Conservation (phyloP, 1,284 basidiomycete genomes). For the Fomitopsis pinicola region DNA sequence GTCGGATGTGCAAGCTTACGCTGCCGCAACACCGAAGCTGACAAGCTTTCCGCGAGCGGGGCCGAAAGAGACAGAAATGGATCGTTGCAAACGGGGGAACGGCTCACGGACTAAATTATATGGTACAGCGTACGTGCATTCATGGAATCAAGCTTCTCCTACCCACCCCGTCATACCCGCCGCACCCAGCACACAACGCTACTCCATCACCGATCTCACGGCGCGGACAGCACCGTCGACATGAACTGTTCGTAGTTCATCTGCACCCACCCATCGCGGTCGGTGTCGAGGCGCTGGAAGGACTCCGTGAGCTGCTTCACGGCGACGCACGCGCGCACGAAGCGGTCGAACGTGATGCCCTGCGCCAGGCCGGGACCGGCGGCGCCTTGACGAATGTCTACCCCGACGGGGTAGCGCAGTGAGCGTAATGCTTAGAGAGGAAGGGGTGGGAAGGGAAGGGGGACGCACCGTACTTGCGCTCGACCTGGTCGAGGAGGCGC, state of each 20-base stretch:
- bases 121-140: too few relatives aligned
- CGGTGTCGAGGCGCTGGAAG: slow-evolving; percentile 54
- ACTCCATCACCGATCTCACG: slow-evolving; percentile 34
- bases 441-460: background rate
- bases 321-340: slow-evolving; percentile 77
- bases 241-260: slow-evolving; percentile 77
- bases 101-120: too few relatives aligned
- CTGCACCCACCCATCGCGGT: slow-evolving; percentile 72
- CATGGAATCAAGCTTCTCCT: background rate
- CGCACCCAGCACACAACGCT: background rate
- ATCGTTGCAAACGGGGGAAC: too few relatives aligned
- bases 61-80: too few relatives aligned
- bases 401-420: slow-evolving; percentile 27
- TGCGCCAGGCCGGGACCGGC: slow-evolving; percentile 29
- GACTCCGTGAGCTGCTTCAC: slow-evolving; percentile 74
- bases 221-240: slow-evolving; percentile 65
- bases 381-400: slow-evolving; percentile 50
- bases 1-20: too few relatives aligned
- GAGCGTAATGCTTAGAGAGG: background rate
- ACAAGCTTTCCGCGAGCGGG: too few relatives aligned
- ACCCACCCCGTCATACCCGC: background rate
- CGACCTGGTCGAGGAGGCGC: slow-evolving; percentile 53
- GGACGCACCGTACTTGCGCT: slow-evolving; percentile 60
- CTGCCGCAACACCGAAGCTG: too few relatives aligned
- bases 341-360: slow-evolving; percentile 79